Percentiles rank a stretch among this genome's conserved stretches.
Evolutionary conservation across 805 yeast species (phyloP).

Genomic region (Lachancea sp.): DNA sequence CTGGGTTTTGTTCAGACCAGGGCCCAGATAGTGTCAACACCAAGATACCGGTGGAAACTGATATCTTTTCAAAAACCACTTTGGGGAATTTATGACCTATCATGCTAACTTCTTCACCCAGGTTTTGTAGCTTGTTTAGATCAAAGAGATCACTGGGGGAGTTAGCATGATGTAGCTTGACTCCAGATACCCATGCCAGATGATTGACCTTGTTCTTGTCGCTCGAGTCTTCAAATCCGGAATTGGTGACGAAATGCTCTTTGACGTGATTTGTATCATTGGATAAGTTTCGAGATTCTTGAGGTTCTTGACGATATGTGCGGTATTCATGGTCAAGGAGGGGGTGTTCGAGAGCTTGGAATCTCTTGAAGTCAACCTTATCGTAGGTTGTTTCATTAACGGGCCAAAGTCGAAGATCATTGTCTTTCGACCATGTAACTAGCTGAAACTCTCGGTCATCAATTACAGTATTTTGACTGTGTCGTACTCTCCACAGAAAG

Average conservation of each 20-base stretch:
- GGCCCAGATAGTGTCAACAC: constrained; percentile 77
- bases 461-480: constrained; percentile 37
- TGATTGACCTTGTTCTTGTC: constrained; percentile 48
- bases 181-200: constrained; percentile 90
- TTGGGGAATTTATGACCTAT: constrained; percentile 88
- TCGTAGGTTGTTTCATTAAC: constrained; percentile 43
- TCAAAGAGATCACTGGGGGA: constrained; percentile 36
- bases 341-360: constrained; percentile 33
- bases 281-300: constrained; percentile 10
- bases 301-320: constrained; percentile 51
- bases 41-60: constrained; percentile 78
- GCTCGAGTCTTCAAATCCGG: constrained; percentile 28
- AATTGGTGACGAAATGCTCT: constrained; percentile 37
- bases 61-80: constrained; percentile 75
- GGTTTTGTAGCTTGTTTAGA: constrained; percentile 44
- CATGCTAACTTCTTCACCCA: constrained; percentile 86
- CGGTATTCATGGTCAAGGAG: constrained; percentile 40
- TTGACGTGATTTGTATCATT: constrained; percentile 33
- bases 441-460: constrained; percentile 82
- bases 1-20: constrained; percentile 44
- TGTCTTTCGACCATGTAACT: constrained; percentile 91
- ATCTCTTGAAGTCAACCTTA: constrained; percentile 39
- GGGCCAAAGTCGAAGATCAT: constrained; percentile 81
- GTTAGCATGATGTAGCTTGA: constrained; percentile 45
- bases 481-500: constrained; percentile 76